phyloP scores from a whole-genome alignment of 2,329 filamentous ascomycete species.

The Byssothecium circinans region DNA sequence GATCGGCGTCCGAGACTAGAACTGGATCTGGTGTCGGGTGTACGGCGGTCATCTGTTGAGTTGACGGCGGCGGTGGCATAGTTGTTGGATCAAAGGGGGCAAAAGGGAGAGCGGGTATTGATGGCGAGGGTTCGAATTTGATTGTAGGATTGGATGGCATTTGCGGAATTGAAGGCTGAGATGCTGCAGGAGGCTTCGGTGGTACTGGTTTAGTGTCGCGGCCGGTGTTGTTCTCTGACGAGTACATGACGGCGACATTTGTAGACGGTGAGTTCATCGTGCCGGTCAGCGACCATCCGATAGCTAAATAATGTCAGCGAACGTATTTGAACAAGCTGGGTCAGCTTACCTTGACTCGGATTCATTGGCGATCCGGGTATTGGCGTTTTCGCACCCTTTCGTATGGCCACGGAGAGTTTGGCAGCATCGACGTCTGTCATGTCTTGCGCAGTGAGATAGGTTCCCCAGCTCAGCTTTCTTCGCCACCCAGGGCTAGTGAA shows the following conservation, averaged over 20 bases:
- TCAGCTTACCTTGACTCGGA: conserved; percentile 52
- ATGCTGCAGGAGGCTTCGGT: conserved; percentile 22
- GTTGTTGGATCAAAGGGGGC: conserved; percentile 28
- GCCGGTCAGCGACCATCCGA: conserved; percentile 86
- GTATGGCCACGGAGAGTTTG: conserved; percentile 36
- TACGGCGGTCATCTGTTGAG: conserved; percentile 23
- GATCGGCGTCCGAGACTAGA: conserved; percentile 51
- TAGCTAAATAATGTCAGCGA: conserved; percentile 50
- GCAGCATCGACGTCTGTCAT: conserved; percentile 28
- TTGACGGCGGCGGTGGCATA: conserved; percentile 37
- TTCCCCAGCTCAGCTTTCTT: conserved; percentile 49
- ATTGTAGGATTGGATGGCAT: conserved; percentile 27
- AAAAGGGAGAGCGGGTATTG: conserved; percentile 25
- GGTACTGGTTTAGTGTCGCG: conserved; percentile 24
- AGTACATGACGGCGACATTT: conserved; percentile 79
- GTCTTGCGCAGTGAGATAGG: conserved; percentile 42
- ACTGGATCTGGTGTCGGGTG: conserved; percentile 33
- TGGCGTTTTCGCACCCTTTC: conserved; percentile 28
- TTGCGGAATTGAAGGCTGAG: conserved; percentile 35
- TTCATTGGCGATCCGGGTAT: conserved; percentile 52
- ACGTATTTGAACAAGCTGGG: background rate
- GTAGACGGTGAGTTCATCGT: conserved; percentile 84
- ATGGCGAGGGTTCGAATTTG: conserved; percentile 29
- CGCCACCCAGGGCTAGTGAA: conserved; percentile 57
- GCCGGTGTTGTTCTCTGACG: conserved; percentile 50